Evolutionary conservation across 805 yeast genomes (phyloP).

Genomic region (Hanseniaspora pseudoguilliermondii): DNA sequence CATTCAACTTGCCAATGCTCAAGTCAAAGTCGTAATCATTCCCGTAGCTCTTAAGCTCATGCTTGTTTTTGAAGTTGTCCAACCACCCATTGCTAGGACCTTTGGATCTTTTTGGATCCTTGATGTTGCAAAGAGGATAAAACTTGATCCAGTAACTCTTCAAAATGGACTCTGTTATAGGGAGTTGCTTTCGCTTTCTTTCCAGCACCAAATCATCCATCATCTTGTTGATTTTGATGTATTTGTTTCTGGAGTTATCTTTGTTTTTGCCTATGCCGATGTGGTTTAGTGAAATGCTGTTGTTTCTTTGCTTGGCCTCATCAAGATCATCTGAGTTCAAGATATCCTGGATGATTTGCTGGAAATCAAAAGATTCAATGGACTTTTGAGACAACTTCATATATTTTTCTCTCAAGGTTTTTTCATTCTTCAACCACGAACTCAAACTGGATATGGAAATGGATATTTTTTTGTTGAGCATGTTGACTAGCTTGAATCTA

Average conservation of each 20-base stretch:
- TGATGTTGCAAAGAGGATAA: constrained; percentile 45
- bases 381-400: constrained; percentile 23
- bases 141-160: constrained; percentile 45
- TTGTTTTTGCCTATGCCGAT: neutral
- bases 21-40: neutral
- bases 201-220: constrained; percentile 44
- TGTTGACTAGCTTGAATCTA: constrained; percentile 46
- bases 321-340: neutral
- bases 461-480: constrained; percentile 37
- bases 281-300: constrained; percentile 1
- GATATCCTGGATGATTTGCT: constrained; percentile 5
- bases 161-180: constrained; percentile 42
- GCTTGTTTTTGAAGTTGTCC: constrained; percentile 46
- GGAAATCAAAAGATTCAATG: constrained; percentile 14
- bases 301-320: constrained; percentile 2
- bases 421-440: constrained; percentile 49
- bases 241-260: constrained; percentile 30
- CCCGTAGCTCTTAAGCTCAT: constrained; percentile 28
- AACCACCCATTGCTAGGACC: constrained; percentile 54
- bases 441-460: constrained; percentile 49
- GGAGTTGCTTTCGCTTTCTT: constrained; percentile 32
- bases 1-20: neutral
- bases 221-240: constrained; percentile 44
- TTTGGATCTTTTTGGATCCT: constrained; percentile 44
- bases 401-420: constrained; percentile 36